Evolutionary conservation across 2,329 filamentous ascomycete species (phyloP), one percentile per base, ranked within the genome.

Genomic region (Trichothecium roseum): DNA sequence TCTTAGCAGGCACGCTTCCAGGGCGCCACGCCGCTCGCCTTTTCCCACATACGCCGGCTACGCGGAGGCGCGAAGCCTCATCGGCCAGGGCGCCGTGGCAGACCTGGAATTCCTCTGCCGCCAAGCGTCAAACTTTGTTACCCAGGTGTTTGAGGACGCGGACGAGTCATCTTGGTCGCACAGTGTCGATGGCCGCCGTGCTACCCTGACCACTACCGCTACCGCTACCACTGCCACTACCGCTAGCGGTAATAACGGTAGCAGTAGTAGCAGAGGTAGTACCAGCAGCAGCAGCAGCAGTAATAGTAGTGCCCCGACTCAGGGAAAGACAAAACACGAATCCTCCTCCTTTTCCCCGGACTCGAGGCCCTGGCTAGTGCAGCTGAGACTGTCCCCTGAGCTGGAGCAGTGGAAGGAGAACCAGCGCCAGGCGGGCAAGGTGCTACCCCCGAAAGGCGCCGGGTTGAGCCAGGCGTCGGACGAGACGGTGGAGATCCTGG

Each of bases 361-460:
- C 15, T 32, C 35, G 14, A 28, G 30, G 9, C 42, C 35, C 10
- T 34, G 29, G 31, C n/a, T 45, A 28, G 35, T 44, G 15, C 36
- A 36, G 16, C 35, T 46, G 24, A 32, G 34, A 12, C 35, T 46
- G 17, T 43, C 42, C n/a, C 13, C 42, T 22, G 39, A 42, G 13
- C 42, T 45, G 26, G 36, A 43, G 32, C 28, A 30, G 14, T 46
- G 44, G 42, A 46, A 45, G 37, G 26, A 34, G 12, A 24, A 29
- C 27, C 44, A 46, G 22, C 41, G 43, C 24, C 29, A 34, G n/a
- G 16, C 28, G 4, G 42, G 41, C 35, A 45, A 42, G 18, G 34
- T 45, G 24, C 35, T 46, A 27, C 44, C 44, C 7, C 42, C 42
- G 4, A 46, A 45, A 15, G 41, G 41, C 14, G 14, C 36, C 8